phyloP scores from a whole-genome alignment of 306 rosid species.

The Prunus dulcis region DNA sequence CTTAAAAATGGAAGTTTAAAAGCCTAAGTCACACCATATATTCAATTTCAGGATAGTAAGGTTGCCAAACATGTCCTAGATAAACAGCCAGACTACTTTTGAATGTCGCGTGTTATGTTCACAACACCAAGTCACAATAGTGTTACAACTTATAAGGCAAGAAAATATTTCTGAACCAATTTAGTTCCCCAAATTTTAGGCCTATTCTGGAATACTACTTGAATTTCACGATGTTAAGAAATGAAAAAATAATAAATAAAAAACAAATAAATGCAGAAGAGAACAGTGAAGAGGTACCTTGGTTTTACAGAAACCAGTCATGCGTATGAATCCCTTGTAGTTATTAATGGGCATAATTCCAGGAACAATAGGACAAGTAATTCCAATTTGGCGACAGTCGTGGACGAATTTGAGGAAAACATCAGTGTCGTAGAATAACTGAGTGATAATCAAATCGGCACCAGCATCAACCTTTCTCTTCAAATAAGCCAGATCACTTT shows the following conservation, averaged over 20 bases:
- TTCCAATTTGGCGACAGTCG: conserved; percentile 98
- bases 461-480: conserved; percentile 96
- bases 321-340: conserved; percentile 90
- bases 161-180: neutral
- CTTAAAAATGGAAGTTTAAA: neutral
- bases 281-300: conserved; percentile 41
- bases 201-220: neutral
- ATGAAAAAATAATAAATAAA: too few relatives aligned
- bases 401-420: conserved; percentile 86
- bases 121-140: neutral
- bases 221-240: too few relatives aligned
- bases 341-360: conserved; percentile 98
- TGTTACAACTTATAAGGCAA: neutral
- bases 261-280: neutral
- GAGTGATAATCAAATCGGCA: conserved; percentile 91
- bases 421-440: conserved; percentile 85
- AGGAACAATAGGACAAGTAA: conserved; percentile 90
- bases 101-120: too few relatives aligned
- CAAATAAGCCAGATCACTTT: conserved; percentile 76
- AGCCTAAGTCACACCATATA: neutral
- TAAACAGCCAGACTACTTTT: conserved; percentile 1
- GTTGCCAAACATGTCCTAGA: neutral
- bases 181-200: neutral
- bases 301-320: conserved; percentile 98
- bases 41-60: neutral